Percentiles rank a stretch among this genome's conserved stretches.
These are phyloP conservation scores for Wakefieldia striispora DNA, from an alignment of 768 basidiomycete genomes.

Conservation along the genomic window DNA sequence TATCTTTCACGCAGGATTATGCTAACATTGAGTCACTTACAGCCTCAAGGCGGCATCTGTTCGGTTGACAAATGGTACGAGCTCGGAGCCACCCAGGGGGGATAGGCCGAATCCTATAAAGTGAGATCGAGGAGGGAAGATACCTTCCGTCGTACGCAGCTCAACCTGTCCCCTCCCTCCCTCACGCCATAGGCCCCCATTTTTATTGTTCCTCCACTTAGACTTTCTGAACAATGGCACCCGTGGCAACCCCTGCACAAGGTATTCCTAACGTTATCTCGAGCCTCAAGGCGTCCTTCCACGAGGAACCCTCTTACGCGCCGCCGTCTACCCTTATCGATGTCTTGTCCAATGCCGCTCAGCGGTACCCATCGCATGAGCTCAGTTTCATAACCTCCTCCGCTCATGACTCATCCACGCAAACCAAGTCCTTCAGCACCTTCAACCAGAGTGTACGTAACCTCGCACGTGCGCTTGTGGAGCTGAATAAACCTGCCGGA, in stretches of 20 bases:
- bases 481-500: slow-evolving; percentile 23
- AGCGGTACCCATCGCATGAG: slow-evolving; percentile 22
- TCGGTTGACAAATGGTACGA: too few relatives aligned
- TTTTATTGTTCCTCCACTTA: not conserved
- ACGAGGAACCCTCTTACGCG: slow-evolving; percentile 4
- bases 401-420: slow-evolving; percentile 28
- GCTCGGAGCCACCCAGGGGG: too few relatives aligned
- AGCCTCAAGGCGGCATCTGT: not conserved
- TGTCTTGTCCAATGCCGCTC: slow-evolving; percentile 20
- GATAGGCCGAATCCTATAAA: slow-evolving; percentile 5
- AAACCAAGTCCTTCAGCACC: slow-evolving; percentile 22
- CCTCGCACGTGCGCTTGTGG: not conserved
- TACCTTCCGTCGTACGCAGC: not conserved
- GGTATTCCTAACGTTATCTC: not conserved
- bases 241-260: slow-evolving; percentile 4
- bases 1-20: slow-evolving; percentile 7
- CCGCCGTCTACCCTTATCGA: slow-evolving; percentile 25
- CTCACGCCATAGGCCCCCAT: not conserved
- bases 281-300: slow-evolving; percentile 5
- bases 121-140: not conserved
- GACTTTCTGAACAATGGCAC: slow-evolving; percentile 3
- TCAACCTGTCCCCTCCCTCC: not conserved
- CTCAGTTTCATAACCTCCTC: slow-evolving; percentile 30
- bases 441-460: slow-evolving; percentile 8
- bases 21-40: slow-evolving; percentile 7